Evolutionary conservation across 75 land plant genomes (phyloP).

Genomic region (Picea glauca): DNA sequence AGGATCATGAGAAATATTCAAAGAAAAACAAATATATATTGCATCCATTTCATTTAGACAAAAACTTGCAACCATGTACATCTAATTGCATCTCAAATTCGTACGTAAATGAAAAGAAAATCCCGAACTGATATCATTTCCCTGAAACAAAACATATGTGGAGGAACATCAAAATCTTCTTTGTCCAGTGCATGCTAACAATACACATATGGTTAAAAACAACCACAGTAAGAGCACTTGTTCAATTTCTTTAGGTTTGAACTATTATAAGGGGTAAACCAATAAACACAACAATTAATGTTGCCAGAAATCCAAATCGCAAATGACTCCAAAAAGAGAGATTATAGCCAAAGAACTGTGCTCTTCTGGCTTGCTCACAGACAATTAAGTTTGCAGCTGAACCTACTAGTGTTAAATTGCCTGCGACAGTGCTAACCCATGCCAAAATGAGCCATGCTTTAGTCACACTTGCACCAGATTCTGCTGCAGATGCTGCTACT

Average conservation of each 20-base stretch:
- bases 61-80: no score
- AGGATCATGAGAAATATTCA: no score
- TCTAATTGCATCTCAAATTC: no score
- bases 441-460: conserved; percentile 86
- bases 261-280: conserved; percentile 62
- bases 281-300: conserved; percentile 61
- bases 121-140: no score
- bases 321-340: conserved; percentile 85
- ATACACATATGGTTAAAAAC: no score
- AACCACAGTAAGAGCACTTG: no score
- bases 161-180: no score
- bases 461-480: conserved; percentile 37
- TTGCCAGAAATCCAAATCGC: conserved; percentile 72
- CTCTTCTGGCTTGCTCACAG: conserved; percentile 72
- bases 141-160: no score
- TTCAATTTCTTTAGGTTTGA: conserved; percentile 2
- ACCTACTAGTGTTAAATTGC: conserved; percentile 81
- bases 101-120: no score
- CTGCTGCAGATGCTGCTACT: conserved; percentile 79
- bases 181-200: no score
- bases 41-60: no score
- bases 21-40: no score
- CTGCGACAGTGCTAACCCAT: conserved; percentile 95
- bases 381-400: conserved; percentile 94
- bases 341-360: conserved; percentile 31